phyloP scores from a whole-genome alignment of 2,329 filamentous ascomycete species.

The Mycosphaerelloides madeirae region DNA sequence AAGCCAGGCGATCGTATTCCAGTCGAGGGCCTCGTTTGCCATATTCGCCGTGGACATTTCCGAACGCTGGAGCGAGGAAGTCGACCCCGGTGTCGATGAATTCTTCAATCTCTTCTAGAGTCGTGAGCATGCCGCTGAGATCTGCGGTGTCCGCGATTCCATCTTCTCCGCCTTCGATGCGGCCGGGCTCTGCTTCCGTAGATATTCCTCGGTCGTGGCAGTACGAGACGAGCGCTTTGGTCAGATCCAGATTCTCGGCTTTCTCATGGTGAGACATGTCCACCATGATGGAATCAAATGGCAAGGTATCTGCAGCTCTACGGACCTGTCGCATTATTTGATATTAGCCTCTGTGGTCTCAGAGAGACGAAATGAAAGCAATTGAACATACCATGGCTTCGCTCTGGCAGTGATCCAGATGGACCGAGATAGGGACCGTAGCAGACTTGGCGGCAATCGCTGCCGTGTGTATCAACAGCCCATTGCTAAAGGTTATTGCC shows the following conservation, averaged over 20 bases:
- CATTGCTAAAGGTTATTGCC: slow-evolving; percentile 25
- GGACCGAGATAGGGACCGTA: slow-evolving; percentile 26
- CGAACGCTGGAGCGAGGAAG: slow-evolving; percentile 31
- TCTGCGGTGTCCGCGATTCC: slow-evolving; percentile 29
- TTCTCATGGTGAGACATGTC: slow-evolving; percentile 34
- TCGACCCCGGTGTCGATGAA: slow-evolving; percentile 31
- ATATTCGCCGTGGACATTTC: slow-evolving; percentile 32
- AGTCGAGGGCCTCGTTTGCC: slow-evolving; percentile 31
- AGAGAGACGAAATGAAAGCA: too few species aligned
- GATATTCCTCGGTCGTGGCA: slow-evolving; percentile 29
- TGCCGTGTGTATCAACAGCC: slow-evolving; percentile 24
- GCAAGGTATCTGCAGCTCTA: slow-evolving; percentile 19
- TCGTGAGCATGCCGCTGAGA: slow-evolving; percentile 27
- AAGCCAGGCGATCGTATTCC: slow-evolving; percentile 35
- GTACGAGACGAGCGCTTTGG: slow-evolving; percentile 25
- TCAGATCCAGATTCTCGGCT: slow-evolving; percentile 29
- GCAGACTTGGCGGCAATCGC: slow-evolving; percentile 22
- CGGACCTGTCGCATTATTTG: too few species aligned
- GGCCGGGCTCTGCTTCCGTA: slow-evolving; percentile 31
- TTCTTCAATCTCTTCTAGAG: slow-evolving; percentile 26
- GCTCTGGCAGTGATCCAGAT: slow-evolving; percentile 30
- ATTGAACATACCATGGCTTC: slow-evolving; percentile 20
- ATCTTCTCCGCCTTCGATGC: slow-evolving; percentile 34
- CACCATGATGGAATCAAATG: slow-evolving; percentile 33
- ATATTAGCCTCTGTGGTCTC: too few species aligned